Evolutionary conservation across 2,329 filamentous ascomycete species (phyloP).

Genomic region (Ophiostoma fasciatum): DNA sequence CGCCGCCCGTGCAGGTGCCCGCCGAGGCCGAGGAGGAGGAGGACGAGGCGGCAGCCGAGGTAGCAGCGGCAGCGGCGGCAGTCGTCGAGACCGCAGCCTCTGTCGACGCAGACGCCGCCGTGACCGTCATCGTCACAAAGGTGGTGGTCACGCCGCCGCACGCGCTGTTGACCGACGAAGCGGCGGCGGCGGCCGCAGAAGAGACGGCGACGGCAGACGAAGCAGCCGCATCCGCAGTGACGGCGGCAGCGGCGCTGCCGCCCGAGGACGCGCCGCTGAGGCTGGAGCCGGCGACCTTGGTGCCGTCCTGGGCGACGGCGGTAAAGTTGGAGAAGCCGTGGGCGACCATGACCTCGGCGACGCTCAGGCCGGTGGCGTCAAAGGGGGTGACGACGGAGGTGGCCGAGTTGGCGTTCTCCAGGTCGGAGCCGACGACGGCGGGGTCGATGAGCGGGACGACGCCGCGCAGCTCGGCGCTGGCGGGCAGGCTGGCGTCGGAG

Average conservation of each 20-base stretch:
- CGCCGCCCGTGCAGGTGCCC: slow-evolving; percentile 5
- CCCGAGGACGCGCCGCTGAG: slow-evolving; percentile 16
- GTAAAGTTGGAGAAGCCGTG: slow-evolving; percentile 51
- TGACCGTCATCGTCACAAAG: slow-evolving; percentile 3
- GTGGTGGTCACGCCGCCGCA: background rate
- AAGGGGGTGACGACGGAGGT: slow-evolving; percentile 39
- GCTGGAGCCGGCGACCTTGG: slow-evolving; percentile 9
- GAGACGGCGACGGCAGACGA: slow-evolving; percentile 1
- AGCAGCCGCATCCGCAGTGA: slow-evolving; percentile 7
- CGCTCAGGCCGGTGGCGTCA: slow-evolving; percentile 43
- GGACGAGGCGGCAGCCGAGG: background rate
- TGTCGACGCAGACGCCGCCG: background rate
- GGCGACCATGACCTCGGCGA: slow-evolving; percentile 47
- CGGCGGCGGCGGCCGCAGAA: background rate
- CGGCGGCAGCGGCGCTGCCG: slow-evolving; percentile 15
- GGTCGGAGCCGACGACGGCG: slow-evolving; percentile 38
- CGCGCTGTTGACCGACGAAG: background rate
- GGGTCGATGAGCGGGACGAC: slow-evolving; percentile 56
- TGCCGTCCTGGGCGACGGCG: slow-evolving; percentile 17
- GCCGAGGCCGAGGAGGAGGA: background rate
- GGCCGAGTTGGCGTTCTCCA: slow-evolving; percentile 45
- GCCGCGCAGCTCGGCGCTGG: slow-evolving; percentile 44
- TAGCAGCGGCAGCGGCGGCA: background rate
- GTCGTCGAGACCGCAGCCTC: too few species aligned
- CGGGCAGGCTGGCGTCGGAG: slow-evolving; percentile 45